A percentile compares a stretch with the other conserved stretches of the same genome.
Conservation (phyloP, 2,329 filamentous ascomycete species). For the Ascosphaera apis region DNA sequence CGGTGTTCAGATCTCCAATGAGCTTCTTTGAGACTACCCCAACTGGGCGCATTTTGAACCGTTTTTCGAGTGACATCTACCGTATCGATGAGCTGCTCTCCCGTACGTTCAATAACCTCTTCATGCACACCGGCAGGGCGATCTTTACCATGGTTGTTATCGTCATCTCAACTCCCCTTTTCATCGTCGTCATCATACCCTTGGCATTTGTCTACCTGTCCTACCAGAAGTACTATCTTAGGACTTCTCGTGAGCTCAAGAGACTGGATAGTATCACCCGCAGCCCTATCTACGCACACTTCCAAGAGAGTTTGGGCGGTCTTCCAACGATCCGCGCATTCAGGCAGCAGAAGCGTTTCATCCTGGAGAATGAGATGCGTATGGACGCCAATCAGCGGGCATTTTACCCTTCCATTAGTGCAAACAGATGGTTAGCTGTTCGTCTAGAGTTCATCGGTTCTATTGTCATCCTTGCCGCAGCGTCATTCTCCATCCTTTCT, state of each 20-base stretch:
- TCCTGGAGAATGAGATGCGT: constrained; percentile 88
- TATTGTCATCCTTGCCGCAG: constrained; percentile 72
- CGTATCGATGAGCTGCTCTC: constrained; percentile 78
- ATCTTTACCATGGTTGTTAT: constrained; percentile 75
- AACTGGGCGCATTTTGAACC: constrained; percentile 83
- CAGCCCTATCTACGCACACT: constrained; percentile 93
- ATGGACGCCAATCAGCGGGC: constrained; percentile 85
- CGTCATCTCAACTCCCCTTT: constrained; percentile 55
- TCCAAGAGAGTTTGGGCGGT: constrained; percentile 87
- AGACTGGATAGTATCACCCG: constrained; percentile 83
- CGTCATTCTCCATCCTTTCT: constrained; percentile 58
- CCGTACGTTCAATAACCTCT: constrained; percentile 88
- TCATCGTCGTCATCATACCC: constrained; percentile 60
- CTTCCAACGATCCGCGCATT: constrained; percentile 92
- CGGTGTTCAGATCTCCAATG: constrained; percentile 96
- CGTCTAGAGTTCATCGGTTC: constrained; percentile 90
- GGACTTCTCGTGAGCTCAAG: constrained; percentile 90
- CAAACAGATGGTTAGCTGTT: constrained; percentile 83
- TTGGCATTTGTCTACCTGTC: constrained; percentile 63
- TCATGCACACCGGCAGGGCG: constrained; percentile 51
- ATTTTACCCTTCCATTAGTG: constrained; percentile 88
- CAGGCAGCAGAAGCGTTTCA: constrained; percentile 66
- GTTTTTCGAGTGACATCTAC: constrained; percentile 57
- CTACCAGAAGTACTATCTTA: constrained; percentile 75
- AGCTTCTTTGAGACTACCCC: constrained; percentile 97